Evolutionary conservation across 495 filamentous ascomycete genomes (phyloP), one percentile per base, ranked within the genome.

Genomic region (Pyronema domesticum): DNA sequence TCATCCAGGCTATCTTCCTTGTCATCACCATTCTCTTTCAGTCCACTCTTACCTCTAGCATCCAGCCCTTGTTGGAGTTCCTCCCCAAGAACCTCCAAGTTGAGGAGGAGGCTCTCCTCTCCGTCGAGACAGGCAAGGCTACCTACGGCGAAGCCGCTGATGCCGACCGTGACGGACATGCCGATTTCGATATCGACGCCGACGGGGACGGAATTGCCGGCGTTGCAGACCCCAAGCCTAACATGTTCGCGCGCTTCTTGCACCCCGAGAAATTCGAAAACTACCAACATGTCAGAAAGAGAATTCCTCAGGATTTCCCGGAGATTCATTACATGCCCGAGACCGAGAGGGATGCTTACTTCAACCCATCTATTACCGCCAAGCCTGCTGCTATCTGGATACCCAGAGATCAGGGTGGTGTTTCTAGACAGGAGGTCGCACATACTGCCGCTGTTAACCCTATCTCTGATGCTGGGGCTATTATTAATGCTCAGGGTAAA

Each of bases 21-120:
- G 60, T 91, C 65, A 83, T 89, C 69, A 82, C 81, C 8, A 66
- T 83, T 30, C 74, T 95, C 44, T 94, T 85, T 74, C 86, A 96
- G 65, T 54, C 89, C 45, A 80, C 80, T 6, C 76, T 98, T 55
- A 86, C 89, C 72, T 66, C 67, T 40, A 84, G 91, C 33, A 73
- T 96, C 52, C 70, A 80, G 36, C 89, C 89, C 0, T 78, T 93
- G 13, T 76, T 93, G 50, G 77, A 82, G 59, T 93, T 83, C 66
- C 78, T 95, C 3, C 87, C 89, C 23, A 68, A 75, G 5, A 68
- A 71, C 15, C 69, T 74, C 19, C 73, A 71, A 53, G 67, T 67
- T 10, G 65, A 65, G 57, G 85, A 89, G 65, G 82, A 89, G 59
- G 60, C 70, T 19, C 72, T 82, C 15, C 73, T 82, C 7, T 66